phyloP scores from a whole-genome alignment of 2,329 filamentous ascomycete species.

The Paecilomyces sp. region DNA sequence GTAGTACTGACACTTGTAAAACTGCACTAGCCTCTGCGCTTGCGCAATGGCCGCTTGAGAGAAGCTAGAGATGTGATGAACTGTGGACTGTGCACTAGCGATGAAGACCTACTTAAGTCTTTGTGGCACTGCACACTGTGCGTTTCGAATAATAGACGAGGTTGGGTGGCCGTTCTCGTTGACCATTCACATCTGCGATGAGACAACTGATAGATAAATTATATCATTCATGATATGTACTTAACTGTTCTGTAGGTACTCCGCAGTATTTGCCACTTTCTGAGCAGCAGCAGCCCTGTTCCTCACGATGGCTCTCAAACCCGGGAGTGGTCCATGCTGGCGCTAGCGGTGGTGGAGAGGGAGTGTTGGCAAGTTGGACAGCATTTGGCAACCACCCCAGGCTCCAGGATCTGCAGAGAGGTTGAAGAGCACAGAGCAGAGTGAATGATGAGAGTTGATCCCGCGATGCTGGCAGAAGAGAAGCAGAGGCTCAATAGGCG shows the following conservation, averaged over 20 bases:
- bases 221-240: background rate
- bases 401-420: background rate
- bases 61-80: background rate
- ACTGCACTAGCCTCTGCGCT: background rate
- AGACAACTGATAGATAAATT: background rate
- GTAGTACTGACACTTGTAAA: background rate
- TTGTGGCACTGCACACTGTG: background rate
- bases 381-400: slow-evolving; percentile 22
- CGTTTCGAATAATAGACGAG: background rate
- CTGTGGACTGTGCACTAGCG: background rate
- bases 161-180: background rate
- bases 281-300: background rate
- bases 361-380: slow-evolving; percentile 1
- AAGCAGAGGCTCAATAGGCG: background rate
- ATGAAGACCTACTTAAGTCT: background rate
- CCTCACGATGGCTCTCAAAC: background rate
- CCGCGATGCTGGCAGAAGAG: background rate
- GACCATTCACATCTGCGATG: background rate
- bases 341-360: background rate
- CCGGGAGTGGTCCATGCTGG: slow-evolving; percentile 3
- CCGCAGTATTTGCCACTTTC: too few relatives aligned
- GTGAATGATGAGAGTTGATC: background rate
- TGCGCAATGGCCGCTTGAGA: background rate
- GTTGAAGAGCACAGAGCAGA: background rate
- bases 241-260: background rate